Percentiles rank a stretch among this genome's conserved stretches.
Conservation (phyloP, 2,329 filamentous ascomycete genomes). For the Trichoderma polysporum region DNA sequence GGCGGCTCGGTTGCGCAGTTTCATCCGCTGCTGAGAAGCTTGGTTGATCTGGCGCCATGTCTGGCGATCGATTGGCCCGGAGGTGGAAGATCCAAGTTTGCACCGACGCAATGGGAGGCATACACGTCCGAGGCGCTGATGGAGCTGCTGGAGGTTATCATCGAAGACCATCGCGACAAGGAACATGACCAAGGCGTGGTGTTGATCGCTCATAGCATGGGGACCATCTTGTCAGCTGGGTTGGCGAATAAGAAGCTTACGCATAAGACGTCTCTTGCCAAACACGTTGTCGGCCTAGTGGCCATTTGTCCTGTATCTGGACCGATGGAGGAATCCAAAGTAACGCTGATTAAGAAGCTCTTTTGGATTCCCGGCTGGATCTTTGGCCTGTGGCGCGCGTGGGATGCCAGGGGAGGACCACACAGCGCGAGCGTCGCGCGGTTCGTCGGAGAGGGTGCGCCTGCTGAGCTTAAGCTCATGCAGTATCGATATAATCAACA, state of each 20-base stretch:
- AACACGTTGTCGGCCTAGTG: slow-evolving; percentile 71
- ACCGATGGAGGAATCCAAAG: slow-evolving; percentile 53
- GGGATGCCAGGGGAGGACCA: slow-evolving; percentile 76
- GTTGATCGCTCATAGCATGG: slow-evolving; percentile 87
- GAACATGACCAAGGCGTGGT: slow-evolving; percentile 69
- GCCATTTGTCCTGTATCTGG: slow-evolving; percentile 77
- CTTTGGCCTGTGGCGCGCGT: slow-evolving; percentile 73
- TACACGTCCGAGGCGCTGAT: slow-evolving; percentile 76
- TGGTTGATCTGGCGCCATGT: slow-evolving; percentile 80
- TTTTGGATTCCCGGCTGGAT: slow-evolving; percentile 68
- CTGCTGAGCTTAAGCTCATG: slow-evolving; percentile 63
- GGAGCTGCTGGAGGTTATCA: slow-evolving; percentile 71
- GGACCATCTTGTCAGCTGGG: slow-evolving; percentile 72
- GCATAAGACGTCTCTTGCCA: slow-evolving; percentile 51
- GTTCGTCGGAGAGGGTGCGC: slow-evolving; percentile 69
- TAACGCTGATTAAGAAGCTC: slow-evolving; percentile 51
- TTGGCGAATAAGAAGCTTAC: slow-evolving; percentile 54
- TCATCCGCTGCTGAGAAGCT: slow-evolving; percentile 72
- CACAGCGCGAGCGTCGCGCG: slow-evolving; percentile 76
- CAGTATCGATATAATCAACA: slow-evolving; percentile 79
- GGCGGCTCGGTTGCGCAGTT: slow-evolving; percentile 94
- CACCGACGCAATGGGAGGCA: slow-evolving; percentile 68
- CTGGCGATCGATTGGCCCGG: slow-evolving; percentile 84
- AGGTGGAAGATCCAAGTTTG: slow-evolving; percentile 77
- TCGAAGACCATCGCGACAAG: slow-evolving; percentile 69